phyloP scores from a whole-genome alignment of 163 green algal genomes.

The Smithsoniella earleae region DNA sequence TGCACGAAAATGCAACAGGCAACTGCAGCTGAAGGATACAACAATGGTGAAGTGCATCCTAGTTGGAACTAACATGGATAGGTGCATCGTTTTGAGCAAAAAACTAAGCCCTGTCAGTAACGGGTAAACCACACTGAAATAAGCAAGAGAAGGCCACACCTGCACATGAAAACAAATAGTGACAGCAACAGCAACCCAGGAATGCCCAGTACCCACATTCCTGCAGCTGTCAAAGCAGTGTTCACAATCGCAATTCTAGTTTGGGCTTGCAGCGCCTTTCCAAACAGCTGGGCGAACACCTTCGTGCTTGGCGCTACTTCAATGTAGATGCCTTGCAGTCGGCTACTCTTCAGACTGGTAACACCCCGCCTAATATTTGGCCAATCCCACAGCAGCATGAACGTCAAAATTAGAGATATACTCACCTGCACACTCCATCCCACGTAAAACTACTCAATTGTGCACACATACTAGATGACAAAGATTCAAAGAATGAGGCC shows the following conservation, averaged over 20 bases:
- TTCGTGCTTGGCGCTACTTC: constrained; percentile 64
- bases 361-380: constrained; percentile 50
- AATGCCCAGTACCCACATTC: constrained; percentile 80
- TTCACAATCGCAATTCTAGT: constrained; percentile 81
- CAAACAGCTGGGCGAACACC: constrained; percentile 84
- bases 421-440: constrained; percentile 45
- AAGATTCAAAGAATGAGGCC: no score
- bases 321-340: constrained; percentile 72
- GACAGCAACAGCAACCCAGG: constrained; percentile 77
- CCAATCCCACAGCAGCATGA: constrained; percentile 85
- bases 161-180: constrained; percentile 80
- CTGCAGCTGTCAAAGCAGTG: constrained; percentile 71
- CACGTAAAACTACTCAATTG: neutral
- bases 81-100: no score
- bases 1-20: no score
- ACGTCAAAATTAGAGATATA: constrained; percentile 71
- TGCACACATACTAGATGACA: neutral
- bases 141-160: neutral
- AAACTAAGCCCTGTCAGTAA: no score
- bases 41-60: no score
- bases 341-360: constrained; percentile 45
- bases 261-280: constrained; percentile 84
- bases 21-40: no score
- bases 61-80: no score
- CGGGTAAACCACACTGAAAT: no score